Evolutionary conservation across 1,139 yeast genomes (phyloP).

Genomic region (Protomyces macrosporus): DNA sequence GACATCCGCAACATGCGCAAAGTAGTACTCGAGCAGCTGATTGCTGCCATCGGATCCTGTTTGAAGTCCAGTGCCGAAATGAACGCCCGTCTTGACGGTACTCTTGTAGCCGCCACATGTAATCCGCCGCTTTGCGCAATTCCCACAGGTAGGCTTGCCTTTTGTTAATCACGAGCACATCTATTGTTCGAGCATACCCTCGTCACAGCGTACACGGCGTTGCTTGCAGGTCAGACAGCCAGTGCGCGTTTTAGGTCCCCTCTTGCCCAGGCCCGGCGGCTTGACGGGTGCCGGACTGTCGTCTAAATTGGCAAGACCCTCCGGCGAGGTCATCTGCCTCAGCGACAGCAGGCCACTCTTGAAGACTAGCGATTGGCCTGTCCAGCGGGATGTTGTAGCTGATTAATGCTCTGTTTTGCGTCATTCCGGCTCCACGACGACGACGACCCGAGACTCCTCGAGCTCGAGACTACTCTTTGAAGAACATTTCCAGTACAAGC

Average conservation of each 20-base stretch:
- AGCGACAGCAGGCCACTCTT: too few relatives aligned
- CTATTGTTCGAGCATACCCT: not conserved
- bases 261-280: not conserved
- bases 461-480: too few relatives aligned
- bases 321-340: too few relatives aligned
- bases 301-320: too few relatives aligned
- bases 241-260: not conserved
- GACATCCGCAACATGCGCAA: constrained; percentile 1
- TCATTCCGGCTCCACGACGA: too few relatives aligned
- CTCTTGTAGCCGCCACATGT: not conserved
- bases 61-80: too few relatives aligned
- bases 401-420: too few relatives aligned
- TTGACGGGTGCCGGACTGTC: not conserved
- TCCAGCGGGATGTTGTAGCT: too few relatives aligned
- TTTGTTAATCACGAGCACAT: too few relatives aligned
- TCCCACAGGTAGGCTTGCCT: not conserved
- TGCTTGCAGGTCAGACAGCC: not conserved
- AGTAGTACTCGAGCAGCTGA: not conserved
- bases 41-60: not conserved
- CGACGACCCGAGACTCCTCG: too few relatives aligned
- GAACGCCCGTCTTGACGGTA: not conserved
- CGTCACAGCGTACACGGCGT: not conserved
- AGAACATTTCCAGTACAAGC: too few relatives aligned
- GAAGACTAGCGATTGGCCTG: too few relatives aligned
- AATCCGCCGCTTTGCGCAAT: not conserved